Evolutionary conservation across 805 yeast genomes (phyloP), one percentile per base, ranked within the genome.

Genomic region (Cyberlindnera petersonii): DNA sequence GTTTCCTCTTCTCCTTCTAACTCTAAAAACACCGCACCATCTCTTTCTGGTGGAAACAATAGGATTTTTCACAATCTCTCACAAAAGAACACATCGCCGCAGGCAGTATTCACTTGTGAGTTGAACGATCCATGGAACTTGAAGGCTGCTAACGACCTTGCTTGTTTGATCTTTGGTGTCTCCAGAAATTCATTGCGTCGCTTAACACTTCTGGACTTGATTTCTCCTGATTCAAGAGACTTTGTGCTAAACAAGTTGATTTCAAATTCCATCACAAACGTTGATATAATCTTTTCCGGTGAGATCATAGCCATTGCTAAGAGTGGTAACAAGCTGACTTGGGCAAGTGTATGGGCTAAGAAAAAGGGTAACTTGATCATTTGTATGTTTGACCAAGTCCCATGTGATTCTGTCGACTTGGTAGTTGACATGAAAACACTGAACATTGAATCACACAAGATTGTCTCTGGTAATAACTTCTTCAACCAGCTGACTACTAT

Each of bases 321-420:
- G 49, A 77, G 81, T 11, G 83, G 84, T 14, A 72, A 72, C 33
- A 72, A 72, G 21, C 65, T 74, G 42, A 84, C 89, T 1, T 81
- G 95, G 84, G 88, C 95, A 9, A 84, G 95, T 0, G 61, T 89
- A 40, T 91, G 96, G 96, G 95, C 93, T 1, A 88, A 88, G 52
- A 68, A 77, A 42, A 78, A 80, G 48, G 81, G 80, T 4, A 75
- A 75, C 31, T 61, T 85, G 39, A 71, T 88, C 37, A 82, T 87
- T 35, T 80, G 93, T 65, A 86, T 86, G 66, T 81, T 89, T 55
- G 95, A 88, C 54, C 93, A 86, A 55, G 86, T 88, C 21, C 85
- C 79, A 3, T 77, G 82, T 54, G 79, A 74, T 52, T 77, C 82
- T n/a, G 68, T 78, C 40, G 86, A 81, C 53, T 59, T 80, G 9